Evolutionary conservation across 768 basidiomycete species (phyloP), one percentile per base, ranked within the genome.

Genomic region (Lanmaoa rubissima): DNA sequence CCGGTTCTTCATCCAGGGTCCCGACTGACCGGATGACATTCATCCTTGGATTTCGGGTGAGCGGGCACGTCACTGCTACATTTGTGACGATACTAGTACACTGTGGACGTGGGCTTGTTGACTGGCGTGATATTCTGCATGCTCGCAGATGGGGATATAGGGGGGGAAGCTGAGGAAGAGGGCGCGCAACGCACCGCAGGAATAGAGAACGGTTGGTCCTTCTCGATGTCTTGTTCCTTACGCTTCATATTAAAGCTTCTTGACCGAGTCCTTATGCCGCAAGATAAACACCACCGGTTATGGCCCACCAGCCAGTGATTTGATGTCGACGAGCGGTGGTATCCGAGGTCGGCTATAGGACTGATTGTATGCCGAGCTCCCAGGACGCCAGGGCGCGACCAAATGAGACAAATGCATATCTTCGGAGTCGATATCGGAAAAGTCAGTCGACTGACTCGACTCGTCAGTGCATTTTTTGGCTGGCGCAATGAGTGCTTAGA

Each of bases 381-480:
- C 87, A 16, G 89, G 88, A 36, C 90, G 79, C 48, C 76, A 79
- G 11, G 89, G 88, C 0, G 76, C 76, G 7, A 88, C 72, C 39
- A 90, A 75, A 1, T 74, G 76, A 1, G 86, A 84, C 36, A 92
- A 76, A 12, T 88, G 90, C 1, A 83, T 80, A 60, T 85, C 76
- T n/a, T 77, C 77, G 51, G 82, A 83, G 26, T 79, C 81, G 34
- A 76, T 76, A 54, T 78, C 67, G 12, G 69, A 67, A 21, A 70
- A 67, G 14, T 70, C 67, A 5, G 70, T 64, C 1, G 65, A 69
- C 17, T 73, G 67, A 5, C 69, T 64, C 1, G 65, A 69, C 17
- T 73, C 65, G 2, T 71, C 63, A 7, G 62, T 48, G 10, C 57
- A 24, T 64, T 46, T n/a, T 42, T 59, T n/a, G 26, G 45, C 38